Evolutionary conservation across 331 rosid species (phyloP).

Genomic region (Malus hybrid): DNA sequence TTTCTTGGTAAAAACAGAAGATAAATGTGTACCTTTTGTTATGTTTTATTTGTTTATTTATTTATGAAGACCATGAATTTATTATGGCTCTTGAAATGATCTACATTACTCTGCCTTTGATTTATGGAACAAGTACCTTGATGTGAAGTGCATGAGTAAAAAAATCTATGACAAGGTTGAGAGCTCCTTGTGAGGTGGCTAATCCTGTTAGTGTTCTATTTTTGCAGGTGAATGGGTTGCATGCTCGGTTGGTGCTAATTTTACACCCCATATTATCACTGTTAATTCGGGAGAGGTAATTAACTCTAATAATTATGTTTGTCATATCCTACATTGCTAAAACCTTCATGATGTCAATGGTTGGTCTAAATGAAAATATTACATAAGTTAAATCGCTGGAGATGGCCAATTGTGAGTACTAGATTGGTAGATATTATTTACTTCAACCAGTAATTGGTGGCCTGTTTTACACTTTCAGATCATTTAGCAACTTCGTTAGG

Average conservation of each 20-base stretch:
- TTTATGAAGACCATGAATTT: background rate
- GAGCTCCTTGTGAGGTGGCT: background rate
- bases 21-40: no score
- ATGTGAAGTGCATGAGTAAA: background rate
- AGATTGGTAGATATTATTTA: background rate
- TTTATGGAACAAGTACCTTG: background rate
- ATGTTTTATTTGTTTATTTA: background rate
- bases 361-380: background rate
- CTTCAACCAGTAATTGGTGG: background rate
- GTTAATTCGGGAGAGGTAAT: constrained; percentile 90
- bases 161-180: background rate
- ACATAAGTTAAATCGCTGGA: background rate
- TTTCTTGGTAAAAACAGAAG: background rate
- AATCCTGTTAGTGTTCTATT: background rate
- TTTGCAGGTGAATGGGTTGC: constrained; percentile 81
- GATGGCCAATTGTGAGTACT: background rate
- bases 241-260: constrained; percentile 85
- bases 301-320: constrained; percentile 1
- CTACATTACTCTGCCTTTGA: background rate
- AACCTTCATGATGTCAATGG: background rate
- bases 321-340: background rate
- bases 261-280: constrained; percentile 87
- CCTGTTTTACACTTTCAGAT: background rate
- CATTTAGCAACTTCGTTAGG: background rate
- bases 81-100: background rate